Percentiles rank a stretch among this genome's conserved stretches.
Evolutionary conservation across 2,329 filamentous ascomycete genomes (phyloP).

Genomic region (Trichoderma simmonsii): DNA sequence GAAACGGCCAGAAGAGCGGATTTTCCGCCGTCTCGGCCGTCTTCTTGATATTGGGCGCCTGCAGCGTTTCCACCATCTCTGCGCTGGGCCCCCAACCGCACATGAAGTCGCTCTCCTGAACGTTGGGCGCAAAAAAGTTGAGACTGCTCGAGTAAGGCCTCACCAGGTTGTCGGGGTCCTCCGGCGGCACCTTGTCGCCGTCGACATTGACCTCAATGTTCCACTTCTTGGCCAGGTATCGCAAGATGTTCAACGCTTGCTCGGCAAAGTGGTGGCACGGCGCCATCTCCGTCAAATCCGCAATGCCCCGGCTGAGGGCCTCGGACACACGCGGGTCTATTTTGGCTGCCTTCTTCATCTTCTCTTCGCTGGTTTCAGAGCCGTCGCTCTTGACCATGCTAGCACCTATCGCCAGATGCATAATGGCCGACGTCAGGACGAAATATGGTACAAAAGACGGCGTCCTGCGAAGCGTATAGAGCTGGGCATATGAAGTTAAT

Average conservation of each 20-base stretch:
- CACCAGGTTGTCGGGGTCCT: slow-evolving; percentile 42
- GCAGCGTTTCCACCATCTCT: slow-evolving; percentile 20
- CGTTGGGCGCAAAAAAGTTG: slow-evolving; percentile 55
- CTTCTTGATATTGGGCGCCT: slow-evolving; percentile 23
- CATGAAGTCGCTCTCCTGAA: slow-evolving; percentile 47
- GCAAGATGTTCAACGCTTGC: slow-evolving; percentile 58
- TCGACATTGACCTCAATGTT: slow-evolving; percentile 50
- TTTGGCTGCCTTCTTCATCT: slow-evolving; percentile 34
- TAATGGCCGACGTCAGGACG: slow-evolving; percentile 58
- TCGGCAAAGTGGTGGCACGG: slow-evolving; percentile 60
- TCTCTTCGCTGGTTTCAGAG: slow-evolving; percentile 22
- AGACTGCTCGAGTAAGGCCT: slow-evolving; percentile 50
- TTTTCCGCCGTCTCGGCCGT: slow-evolving; percentile 45
- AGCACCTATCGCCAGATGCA: slow-evolving; percentile 55
- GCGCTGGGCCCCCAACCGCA: slow-evolving; percentile 42
- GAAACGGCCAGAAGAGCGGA: slow-evolving; percentile 59
- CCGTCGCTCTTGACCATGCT: slow-evolving; percentile 27
- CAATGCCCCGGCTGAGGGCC: slow-evolving; percentile 52
- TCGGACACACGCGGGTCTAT: slow-evolving; percentile 41
- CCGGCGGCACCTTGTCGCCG: slow-evolving; percentile 27
- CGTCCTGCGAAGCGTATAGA: slow-evolving; percentile 57
- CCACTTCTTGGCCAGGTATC: slow-evolving; percentile 58
- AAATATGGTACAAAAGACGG: slow-evolving; percentile 62
- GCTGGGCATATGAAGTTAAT: slow-evolving; percentile 53
- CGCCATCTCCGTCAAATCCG: slow-evolving; percentile 59